Percentiles rank a stretch among this genome's conserved stretches.
phyloP scores from a whole-genome alignment of 2,329 filamentous ascomycete species.

The Aspergillus carbonarius region DNA sequence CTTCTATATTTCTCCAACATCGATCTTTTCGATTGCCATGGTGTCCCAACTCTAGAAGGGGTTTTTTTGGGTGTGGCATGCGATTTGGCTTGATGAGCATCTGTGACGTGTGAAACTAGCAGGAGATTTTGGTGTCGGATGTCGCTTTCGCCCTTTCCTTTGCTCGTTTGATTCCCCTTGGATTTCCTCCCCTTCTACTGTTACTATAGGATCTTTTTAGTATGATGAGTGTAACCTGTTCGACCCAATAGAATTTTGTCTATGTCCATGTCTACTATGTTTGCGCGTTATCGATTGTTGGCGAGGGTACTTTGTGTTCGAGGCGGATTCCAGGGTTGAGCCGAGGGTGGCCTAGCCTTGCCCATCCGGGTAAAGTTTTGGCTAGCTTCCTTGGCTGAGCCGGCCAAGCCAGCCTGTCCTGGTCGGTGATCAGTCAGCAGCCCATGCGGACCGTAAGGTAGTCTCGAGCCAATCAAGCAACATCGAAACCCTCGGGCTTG shows the following conservation, averaged over 20 bases:
- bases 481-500: conserved; percentile 3
- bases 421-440: background rate
- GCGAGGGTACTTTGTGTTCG: background rate
- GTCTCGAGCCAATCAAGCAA: conserved; percentile 14
- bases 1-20: background rate
- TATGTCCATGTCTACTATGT: conserved; percentile 1
- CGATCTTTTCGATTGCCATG: conserved; percentile 7
- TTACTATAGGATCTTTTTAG: conserved; percentile 19
- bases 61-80: conserved; percentile 17
- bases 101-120: conserved; percentile 23
- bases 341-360: background rate
- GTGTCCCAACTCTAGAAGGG: conserved; percentile 7
- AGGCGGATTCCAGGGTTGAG: background rate
- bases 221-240: background rate
- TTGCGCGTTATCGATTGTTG: background rate
- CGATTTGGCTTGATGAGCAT: conserved; percentile 22
- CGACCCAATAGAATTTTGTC: conserved; percentile 20
- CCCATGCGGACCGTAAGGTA: conserved; percentile 5
- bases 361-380: background rate
- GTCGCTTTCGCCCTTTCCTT: conserved; percentile 9
- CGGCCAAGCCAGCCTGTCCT: background rate
- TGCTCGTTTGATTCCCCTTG: conserved; percentile 6
- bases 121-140: conserved; percentile 22
- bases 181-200: conserved; percentile 11
- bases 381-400: conserved; percentile 1